Percentiles rank a stretch among this genome's conserved stretches.
phyloP scores from a whole-genome alignment of 371 early-diverging fungal species.

The Syncephalastrum sp. region DNA sequence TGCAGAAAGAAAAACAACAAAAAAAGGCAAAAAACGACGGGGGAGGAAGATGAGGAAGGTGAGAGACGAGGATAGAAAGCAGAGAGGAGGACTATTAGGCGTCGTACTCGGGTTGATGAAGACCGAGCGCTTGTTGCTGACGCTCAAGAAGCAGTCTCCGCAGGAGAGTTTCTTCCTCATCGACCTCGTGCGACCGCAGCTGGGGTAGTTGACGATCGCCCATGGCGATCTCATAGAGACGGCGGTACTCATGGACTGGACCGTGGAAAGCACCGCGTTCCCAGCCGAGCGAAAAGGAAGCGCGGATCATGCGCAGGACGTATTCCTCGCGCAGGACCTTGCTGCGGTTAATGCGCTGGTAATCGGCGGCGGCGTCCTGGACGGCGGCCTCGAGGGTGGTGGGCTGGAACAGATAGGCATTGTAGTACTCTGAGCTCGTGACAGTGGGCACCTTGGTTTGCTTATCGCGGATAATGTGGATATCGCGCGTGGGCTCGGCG shows the following conservation, averaged over 20 bases:
- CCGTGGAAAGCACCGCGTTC: conserved; percentile 41
- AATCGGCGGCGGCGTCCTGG: conserved; percentile 43
- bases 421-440: conserved; percentile 42
- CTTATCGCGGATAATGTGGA: conserved; percentile 19
- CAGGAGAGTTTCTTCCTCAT: conserved; percentile 35
- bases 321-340: conserved; percentile 49
- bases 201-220: conserved; percentile 28
- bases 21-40: conserved; percentile 3
- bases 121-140: conserved; percentile 6
- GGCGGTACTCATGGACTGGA: conserved; percentile 50
- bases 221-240: conserved; percentile 40
- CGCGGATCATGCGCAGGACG: conserved; percentile 48
- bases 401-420: conserved; percentile 58
- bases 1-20: conserved; percentile 3
- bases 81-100: background rate
- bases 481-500: conserved; percentile 20
- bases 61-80: background rate
- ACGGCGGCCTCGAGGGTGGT: conserved; percentile 43
- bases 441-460: conserved; percentile 30
- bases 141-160: conserved; percentile 15
- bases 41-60: conserved; percentile 1
- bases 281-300: conserved; percentile 58
- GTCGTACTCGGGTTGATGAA: conserved; percentile 9
- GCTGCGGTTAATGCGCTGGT: conserved; percentile 24
- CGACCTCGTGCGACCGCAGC: conserved; percentile 35